Base-by-base conservation (phyloP, 495 filamentous ascomycete species). In the Aspergillus coremiiformis region DNA sequence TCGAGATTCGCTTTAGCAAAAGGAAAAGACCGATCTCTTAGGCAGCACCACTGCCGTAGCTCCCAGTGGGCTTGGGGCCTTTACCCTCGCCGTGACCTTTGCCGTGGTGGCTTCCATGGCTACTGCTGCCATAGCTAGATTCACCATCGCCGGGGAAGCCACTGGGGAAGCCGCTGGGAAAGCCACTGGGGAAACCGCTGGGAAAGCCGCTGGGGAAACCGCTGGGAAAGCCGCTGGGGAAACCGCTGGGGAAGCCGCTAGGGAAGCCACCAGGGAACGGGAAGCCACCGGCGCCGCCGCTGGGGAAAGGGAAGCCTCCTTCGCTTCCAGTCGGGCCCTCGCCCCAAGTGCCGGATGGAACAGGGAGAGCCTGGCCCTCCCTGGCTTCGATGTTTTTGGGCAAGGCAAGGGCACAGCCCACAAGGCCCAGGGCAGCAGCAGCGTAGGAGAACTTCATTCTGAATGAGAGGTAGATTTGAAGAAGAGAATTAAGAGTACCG, bases 331-430 rank as follows among this genome's bases (percentile, higher is more conserved):
- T 17, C 23, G 44, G 54, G 17, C 11, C 15, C 6, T 29, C 39
- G 12, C 27, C 23, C 19, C 48, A 29, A 27, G 20, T 27, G 39
- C 35, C 32, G 23, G 51, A 45, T 2, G 51, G 50, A 4, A 39
- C 30, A 22, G 51, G 52, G 26, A 30, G 27, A 11, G 20, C 19
- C 29, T 39, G 35, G 32, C 27, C 12, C 11, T 39, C 11, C 29
- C 49, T 19, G 26, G 4, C 24, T 8, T 35, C 29, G 39, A 23
- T 14, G 27, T 48, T 49, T 22, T 48, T 41, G n/a, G 58, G 58
- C 11, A 61, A 39, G 29, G 59, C 55, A 24, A 56, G 46, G 49
- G 59, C 55, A 44, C 49, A 51, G 52, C 59, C 52, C 49, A 57
- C 8, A 42, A 58, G 42, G 39, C 52, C 55, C 10, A 58, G 27